Evolutionary conservation across 2,329 filamentous ascomycete species (phyloP).

Genomic region (Aspergillus vadensis): DNA sequence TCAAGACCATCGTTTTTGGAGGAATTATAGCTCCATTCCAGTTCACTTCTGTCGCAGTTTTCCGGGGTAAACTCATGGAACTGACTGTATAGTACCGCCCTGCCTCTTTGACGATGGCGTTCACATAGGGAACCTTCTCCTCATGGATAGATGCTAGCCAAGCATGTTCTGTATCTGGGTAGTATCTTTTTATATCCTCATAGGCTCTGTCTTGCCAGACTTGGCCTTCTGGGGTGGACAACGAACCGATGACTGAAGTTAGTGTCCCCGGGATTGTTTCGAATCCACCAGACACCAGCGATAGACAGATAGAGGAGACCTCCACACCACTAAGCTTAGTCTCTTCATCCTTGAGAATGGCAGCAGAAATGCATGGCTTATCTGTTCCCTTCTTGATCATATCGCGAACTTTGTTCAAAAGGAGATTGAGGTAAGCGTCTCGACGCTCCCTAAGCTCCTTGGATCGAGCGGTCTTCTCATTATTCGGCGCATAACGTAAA

Average conservation of each 20-base stretch:
- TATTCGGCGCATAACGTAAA: conserved; percentile 60
- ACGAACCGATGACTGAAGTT: conserved; percentile 70
- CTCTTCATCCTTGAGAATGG: conserved; percentile 66
- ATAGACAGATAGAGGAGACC: conserved; percentile 73
- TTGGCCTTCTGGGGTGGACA: conserved; percentile 64
- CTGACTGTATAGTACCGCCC: conserved; percentile 74
- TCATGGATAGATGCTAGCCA: conserved; percentile 68
- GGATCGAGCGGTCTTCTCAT: conserved; percentile 58
- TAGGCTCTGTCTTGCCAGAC: conserved; percentile 67
- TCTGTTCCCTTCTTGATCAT: conserved; percentile 61
- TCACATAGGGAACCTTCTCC: conserved; percentile 71
- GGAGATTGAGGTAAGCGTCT: conserved; percentile 62
- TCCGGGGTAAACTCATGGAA: conserved; percentile 69
- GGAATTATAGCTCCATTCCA: conserved; percentile 68
- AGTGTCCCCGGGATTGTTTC: conserved; percentile 75
- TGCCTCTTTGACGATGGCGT: conserved; percentile 72
- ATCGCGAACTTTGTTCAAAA: conserved; percentile 58
- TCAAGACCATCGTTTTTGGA: conserved; percentile 71
- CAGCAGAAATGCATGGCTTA: conserved; percentile 65
- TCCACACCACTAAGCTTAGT: conserved; percentile 68
- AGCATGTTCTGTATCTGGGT: conserved; percentile 64
- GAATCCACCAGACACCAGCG: conserved; percentile 73
- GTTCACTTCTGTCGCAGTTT: conserved; percentile 66
- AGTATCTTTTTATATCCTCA: conserved; percentile 65
- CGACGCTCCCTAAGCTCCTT: conserved; percentile 63